Conservation (phyloP, 352 stramenopile genomes). For the Thalassiosira pacifica region DNA sequence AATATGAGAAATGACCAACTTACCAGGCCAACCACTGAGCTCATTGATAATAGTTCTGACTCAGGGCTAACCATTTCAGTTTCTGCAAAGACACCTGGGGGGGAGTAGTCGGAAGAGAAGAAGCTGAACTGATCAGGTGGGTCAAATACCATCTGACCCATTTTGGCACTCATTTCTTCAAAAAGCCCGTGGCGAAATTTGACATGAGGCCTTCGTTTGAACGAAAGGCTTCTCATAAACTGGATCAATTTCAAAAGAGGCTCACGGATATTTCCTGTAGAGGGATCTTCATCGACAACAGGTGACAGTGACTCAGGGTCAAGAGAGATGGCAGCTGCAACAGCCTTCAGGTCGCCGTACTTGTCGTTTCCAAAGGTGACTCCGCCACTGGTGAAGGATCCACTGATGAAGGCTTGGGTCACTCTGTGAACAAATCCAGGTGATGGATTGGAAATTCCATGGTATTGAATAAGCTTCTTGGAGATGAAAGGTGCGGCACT, state of each 20-base stretch:
- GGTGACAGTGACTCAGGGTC: constrained; percentile 71
- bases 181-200: constrained; percentile 47
- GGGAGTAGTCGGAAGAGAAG: constrained; percentile 66
- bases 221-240: constrained; percentile 63
- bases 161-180: constrained; percentile 50
- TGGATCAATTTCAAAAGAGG: constrained; percentile 76
- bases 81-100: constrained; percentile 57
- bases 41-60: constrained; percentile 61
- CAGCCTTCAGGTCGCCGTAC: constrained; percentile 77
- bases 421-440: constrained; percentile 75
- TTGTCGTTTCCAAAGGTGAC: constrained; percentile 63
- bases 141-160: constrained; percentile 78
- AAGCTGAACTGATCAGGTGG: constrained; percentile 71
- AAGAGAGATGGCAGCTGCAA: constrained; percentile 77
- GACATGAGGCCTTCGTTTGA: constrained; percentile 39
- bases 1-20: too few species aligned
- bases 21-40: constrained; percentile 58
- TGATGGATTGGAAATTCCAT: constrained; percentile 78
- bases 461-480: constrained; percentile 75
- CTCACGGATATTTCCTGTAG: constrained; percentile 72
- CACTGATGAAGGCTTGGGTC: constrained; percentile 70
- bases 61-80: constrained; percentile 62
- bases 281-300: constrained; percentile 73
- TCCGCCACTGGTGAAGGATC: constrained; percentile 58
- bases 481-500: constrained; percentile 75